Base-by-base conservation (phyloP, 2,329 filamentous ascomycete species). In the Colletotrichum falcatum region DNA sequence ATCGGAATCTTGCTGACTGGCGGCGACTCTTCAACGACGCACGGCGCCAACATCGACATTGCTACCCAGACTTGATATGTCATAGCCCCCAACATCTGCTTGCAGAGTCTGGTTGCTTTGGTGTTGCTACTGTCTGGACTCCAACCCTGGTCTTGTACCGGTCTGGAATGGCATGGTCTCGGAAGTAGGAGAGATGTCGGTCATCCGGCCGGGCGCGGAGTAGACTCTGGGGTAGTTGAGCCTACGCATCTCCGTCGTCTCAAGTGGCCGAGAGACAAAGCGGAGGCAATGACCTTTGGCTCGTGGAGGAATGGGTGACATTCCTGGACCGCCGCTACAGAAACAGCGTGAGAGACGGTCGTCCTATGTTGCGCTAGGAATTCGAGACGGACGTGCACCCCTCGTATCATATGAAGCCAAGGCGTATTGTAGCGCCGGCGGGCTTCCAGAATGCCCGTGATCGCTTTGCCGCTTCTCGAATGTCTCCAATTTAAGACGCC, bases 401-500 rank as follows among this genome's bases (percentile, higher is more conserved):
- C 28, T 35, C 26, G 58, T 61, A 61, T 61, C 42, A 26, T 61
- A 60, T 28, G 48, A 56, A 44, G 35, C 63, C 39, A 53, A 42
- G 42, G 51, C 55, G 39, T 23, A 53, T 14, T 33, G 33, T 62
- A 61, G 61, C 67, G 56, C 63, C 67, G 56, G 56, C 66, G 67
- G 56, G 67, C 63, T 70, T 70, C 67, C 67, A 70, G 67, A 70
- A 67, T 28, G 30, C n/a, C n/a, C 23, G 23, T 59, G 61, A 26
- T 26, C 53, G 48, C 44, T 59, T 60, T 62, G 48, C 63, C 58
- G 63, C 63, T 70, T 70, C 67, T 70, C 67, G 63, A 70, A 70
- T 58, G 51, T 70, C 63, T 66, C 37, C 66, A 62, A 58, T 67
- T 59, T 58, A 62, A 51, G 37, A 67, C 39, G 14, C 37, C n/a